A percentile compares a stretch with the other conserved stretches of the same genome.
phyloP scores from a whole-genome alignment of 2,329 filamentous ascomycete species.

The Ascochyta lentis region DNA sequence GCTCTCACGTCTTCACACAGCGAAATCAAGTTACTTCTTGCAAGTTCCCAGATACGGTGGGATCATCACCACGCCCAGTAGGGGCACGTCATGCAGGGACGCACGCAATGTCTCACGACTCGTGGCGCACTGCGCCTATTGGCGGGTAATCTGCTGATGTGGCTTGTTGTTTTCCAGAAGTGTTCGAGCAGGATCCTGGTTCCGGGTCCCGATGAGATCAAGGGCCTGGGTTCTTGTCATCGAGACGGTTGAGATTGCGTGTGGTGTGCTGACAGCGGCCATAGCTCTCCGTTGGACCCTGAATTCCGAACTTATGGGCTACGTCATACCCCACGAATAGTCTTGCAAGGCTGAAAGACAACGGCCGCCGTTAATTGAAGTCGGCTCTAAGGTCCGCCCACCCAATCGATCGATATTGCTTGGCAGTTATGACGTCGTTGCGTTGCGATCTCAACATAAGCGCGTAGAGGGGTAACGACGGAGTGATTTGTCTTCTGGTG shows the following conservation, averaged over 20 bases:
- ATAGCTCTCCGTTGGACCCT: constrained; percentile 4
- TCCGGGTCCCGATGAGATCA: constrained; percentile 20
- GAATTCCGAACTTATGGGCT: constrained; percentile 5
- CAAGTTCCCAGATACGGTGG: constrained; percentile 1
- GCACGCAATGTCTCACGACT: constrained; percentile 7
- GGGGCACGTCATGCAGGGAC: constrained; percentile 39
- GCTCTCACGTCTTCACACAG: constrained; percentile 5
- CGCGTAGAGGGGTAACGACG: neutral
- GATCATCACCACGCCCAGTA: constrained; percentile 14
- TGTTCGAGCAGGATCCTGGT: constrained; percentile 5
- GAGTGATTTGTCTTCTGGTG: neutral
- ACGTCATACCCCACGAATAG: constrained; percentile 32
- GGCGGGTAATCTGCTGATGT: constrained; percentile 12
- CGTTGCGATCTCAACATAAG: neutral
- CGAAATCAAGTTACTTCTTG: constrained; percentile 30
- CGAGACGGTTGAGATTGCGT: constrained; percentile 1
- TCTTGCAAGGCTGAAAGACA: constrained; percentile 13
- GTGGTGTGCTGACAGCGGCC: neutral
- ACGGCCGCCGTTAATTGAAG: neutral
- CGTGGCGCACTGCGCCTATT: constrained; percentile 28
- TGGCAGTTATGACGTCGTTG: constrained; percentile 2
- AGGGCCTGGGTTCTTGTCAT: constrained; percentile 12
- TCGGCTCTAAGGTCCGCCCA: neutral
- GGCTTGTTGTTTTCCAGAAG: constrained; percentile 19
- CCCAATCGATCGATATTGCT: constrained; percentile 5